Evolutionary conservation across 148 eudicot species (phyloP).

Genomic region (Dysphania ambrosioides): DNA sequence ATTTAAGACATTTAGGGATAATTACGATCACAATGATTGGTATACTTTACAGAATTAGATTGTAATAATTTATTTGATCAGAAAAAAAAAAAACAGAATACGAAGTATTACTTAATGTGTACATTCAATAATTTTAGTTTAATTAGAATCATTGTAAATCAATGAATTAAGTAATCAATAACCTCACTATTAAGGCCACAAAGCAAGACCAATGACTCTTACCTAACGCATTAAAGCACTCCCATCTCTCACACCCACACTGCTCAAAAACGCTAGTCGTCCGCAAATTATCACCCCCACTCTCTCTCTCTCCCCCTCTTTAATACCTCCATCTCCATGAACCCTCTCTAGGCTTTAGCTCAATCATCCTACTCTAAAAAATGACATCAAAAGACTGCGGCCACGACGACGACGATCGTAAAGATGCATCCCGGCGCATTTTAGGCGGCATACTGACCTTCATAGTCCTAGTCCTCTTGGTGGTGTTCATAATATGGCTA

Average conservation of each 20-base stretch:
- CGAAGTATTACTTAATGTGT: no score
- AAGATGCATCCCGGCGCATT: constrained; percentile 13
- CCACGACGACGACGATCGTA: constrained; percentile 35
- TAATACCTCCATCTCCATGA: no score
- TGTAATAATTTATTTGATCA: no score
- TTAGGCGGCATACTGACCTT: constrained; percentile 18
- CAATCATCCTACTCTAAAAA: neutral
- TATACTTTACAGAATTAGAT: no score
- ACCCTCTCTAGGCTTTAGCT: no score
- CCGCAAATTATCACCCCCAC: neutral
- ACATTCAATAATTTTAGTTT: no score
- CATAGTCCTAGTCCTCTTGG: constrained; percentile 29
- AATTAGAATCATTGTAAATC: no score
- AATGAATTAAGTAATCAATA: no score
- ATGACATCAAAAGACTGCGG: constrained; percentile 44
- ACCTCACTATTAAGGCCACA: no score
- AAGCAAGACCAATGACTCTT: neutral
- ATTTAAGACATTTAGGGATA: neutral
- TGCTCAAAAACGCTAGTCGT: no score
- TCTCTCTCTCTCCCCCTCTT: neutral
- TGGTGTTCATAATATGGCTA: constrained; percentile 37
- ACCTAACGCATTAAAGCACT: neutral
- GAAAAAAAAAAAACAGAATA: no score
- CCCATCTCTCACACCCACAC: constrained; percentile 3
- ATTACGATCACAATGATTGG: neutral